phyloP scores from a whole-genome alignment of 1,139 yeast species.

The Sugiyamaella paludigena region DNA sequence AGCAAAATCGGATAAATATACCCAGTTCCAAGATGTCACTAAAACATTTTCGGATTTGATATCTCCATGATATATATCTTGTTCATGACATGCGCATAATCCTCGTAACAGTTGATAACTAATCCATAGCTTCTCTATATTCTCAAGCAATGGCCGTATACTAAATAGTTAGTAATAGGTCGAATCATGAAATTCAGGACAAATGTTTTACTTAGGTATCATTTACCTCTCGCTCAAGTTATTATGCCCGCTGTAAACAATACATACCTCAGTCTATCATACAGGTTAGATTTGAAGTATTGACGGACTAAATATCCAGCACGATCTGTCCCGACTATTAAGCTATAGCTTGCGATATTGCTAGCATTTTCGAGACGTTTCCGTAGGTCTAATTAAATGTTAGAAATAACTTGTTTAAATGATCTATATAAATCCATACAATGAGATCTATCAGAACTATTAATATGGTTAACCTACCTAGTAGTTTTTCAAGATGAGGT shows the following conservation, averaged over 20 bases:
- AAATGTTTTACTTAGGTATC: too few species aligned
- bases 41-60: conserved; percentile 84
- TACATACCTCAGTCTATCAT: conserved; percentile 64
- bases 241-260: background rate
- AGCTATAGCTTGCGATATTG: conserved; percentile 70
- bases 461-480: conserved; percentile 23
- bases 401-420: background rate
- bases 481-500: conserved; percentile 18
- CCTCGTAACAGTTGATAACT: conserved; percentile 72
- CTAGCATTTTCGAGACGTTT: conserved; percentile 13
- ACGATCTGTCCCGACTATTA: conserved; percentile 80
- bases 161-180: conserved; percentile 34
- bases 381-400: conserved; percentile 7
- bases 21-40: conserved; percentile 89
- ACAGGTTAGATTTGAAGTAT: conserved; percentile 69
- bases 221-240: too few species aligned
- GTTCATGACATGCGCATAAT: conserved; percentile 60
- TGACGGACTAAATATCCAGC: conserved; percentile 91
- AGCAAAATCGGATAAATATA: conserved; percentile 78
- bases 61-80: conserved; percentile 79
- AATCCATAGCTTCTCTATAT: conserved; percentile 79
- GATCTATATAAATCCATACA: too few species aligned
- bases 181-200: background rate
- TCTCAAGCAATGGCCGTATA: conserved; percentile 80
- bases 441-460: background rate